Conservation (phyloP, 306 rosid species). For the Dalbergia cultrata region DNA sequence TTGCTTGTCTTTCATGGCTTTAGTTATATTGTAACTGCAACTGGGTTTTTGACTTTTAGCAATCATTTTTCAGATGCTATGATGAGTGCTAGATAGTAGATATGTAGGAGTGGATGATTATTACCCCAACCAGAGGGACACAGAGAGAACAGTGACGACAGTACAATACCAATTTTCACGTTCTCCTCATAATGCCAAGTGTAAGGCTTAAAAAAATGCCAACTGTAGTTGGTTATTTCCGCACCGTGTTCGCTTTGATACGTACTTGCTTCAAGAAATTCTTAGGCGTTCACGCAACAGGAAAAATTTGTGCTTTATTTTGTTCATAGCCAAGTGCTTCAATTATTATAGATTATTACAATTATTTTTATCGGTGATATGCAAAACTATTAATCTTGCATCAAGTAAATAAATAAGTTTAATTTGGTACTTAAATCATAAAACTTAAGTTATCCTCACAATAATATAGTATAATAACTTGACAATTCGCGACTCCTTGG, state of each 20-base stretch:
- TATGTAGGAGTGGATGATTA: neutral
- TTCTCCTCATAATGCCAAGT: neutral
- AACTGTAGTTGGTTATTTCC: neutral
- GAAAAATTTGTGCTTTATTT: too few relatives aligned
- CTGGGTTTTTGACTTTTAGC: slow-evolving; percentile 41
- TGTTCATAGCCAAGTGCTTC: too few relatives aligned
- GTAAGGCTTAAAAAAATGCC: neutral
- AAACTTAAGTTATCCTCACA: too few relatives aligned
- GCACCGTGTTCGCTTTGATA: slow-evolving; percentile 38
- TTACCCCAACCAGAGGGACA: slow-evolving; percentile 1
- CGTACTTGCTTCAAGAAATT: neutral
- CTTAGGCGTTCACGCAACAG: too few relatives aligned
- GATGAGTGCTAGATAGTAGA: neutral
- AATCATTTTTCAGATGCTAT: slow-evolving; percentile 24
- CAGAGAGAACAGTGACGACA: neutral
- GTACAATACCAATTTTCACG: neutral
- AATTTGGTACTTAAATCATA: too few relatives aligned
- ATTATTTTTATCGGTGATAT: too few relatives aligned
- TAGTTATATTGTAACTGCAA: neutral
- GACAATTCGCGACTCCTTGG: too few relatives aligned
- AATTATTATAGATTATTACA: too few relatives aligned
- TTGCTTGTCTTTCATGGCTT: neutral
- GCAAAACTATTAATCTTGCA: too few relatives aligned
- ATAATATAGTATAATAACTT: too few relatives aligned
- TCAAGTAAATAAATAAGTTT: too few relatives aligned